phyloP scores from a whole-genome alignment of 495 filamentous ascomycete genomes.

The Staphylotrichum tortipilum region DNA sequence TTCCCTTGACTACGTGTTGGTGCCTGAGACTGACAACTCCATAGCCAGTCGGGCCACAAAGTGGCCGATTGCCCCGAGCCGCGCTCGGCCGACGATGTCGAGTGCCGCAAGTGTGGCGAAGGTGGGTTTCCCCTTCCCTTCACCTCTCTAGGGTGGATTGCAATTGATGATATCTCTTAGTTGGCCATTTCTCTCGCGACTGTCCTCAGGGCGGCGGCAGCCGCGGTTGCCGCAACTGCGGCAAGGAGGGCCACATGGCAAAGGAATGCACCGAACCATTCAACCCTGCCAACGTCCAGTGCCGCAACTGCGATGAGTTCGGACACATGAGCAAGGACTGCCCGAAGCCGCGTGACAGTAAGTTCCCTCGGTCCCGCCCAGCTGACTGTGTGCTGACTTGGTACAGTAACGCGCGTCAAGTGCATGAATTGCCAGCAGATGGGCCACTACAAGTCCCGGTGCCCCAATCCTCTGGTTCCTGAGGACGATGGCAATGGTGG shows the following conservation, averaged over 20 bases:
- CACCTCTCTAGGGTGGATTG: neutral
- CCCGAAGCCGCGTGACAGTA: slow-evolving; percentile 65
- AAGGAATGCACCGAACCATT: slow-evolving; percentile 47
- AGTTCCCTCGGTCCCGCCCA: slow-evolving; percentile 10
- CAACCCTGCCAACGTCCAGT: slow-evolving; percentile 56
- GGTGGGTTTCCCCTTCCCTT: slow-evolving; percentile 33
- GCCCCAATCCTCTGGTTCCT: slow-evolving; percentile 40
- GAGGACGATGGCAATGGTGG: slow-evolving; percentile 22
- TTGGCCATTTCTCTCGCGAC: slow-evolving; percentile 76
- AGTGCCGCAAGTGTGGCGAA: slow-evolving; percentile 71
- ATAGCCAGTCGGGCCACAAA: slow-evolving; percentile 33
- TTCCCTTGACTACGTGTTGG: neutral
- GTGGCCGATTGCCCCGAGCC: slow-evolving; percentile 48
- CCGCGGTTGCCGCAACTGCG: slow-evolving; percentile 61
- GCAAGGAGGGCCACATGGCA: slow-evolving; percentile 55
- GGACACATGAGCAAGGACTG: slow-evolving; percentile 72
- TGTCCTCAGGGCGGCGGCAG: slow-evolving; percentile 55
- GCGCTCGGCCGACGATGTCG: slow-evolving; percentile 60
- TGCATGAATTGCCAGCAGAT: slow-evolving; percentile 70
- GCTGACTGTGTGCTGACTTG: slow-evolving; percentile 19
- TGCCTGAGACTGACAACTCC: slow-evolving; percentile 8
- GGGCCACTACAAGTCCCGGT: slow-evolving; percentile 60
- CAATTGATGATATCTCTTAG: slow-evolving; percentile 30
- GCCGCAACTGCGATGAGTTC: slow-evolving; percentile 66
- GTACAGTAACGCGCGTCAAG: slow-evolving; percentile 51